Evolutionary conservation across 441 rosid species (phyloP), one percentile per base, ranked within the genome.

Genomic region (Populus trichocarpa): DNA sequence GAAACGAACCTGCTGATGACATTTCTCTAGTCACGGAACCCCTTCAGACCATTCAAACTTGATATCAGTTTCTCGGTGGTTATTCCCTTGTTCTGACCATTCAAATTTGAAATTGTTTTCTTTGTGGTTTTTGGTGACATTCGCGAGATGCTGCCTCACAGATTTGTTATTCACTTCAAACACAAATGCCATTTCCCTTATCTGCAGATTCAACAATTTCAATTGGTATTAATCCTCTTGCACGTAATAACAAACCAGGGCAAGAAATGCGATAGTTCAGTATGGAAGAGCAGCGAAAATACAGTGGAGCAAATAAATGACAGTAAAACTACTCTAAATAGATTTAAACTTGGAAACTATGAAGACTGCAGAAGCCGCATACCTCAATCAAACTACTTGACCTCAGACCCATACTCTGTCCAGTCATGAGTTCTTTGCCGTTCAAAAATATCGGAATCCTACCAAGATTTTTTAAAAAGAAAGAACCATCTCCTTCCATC

Each of bases 381-480:
- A 94, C 94, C 86, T 95, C 89, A 46, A 95, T 88, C 87, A 91
- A 90, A 77, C 89, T 84, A 81, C 85, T 85, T 70, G 92, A 83
- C 16, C 77, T 71, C 57, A 95, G 95, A 38, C 68, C 63, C 63
- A 66, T 59, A 23, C 42, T 75, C 83, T 85, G 86, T 78, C 91
- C 90, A 6, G 72, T 77, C 36, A 71, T 57, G 75, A 95, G 79
- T 87, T 86, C 93, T 86, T 84, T 84, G 59, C 97, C 95, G 80
- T 95, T 89, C 79, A 93, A 70, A 82, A 82, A 86, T 26, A 95
- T 75, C 14, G 86, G 82, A 81, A 75, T 81, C 88, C 86, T 93
- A 68, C 95, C 94, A 35, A 95, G 90, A 85, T 95, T 95, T 89
- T 85, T 91, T 77, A 93, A 73, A 79, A 81, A 71, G 86, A 94